These are phyloP conservation scores for Notholithocarpus densiflorus DNA, from an alignment of 306 rosid species.

Conservation along the genomic window DNA sequence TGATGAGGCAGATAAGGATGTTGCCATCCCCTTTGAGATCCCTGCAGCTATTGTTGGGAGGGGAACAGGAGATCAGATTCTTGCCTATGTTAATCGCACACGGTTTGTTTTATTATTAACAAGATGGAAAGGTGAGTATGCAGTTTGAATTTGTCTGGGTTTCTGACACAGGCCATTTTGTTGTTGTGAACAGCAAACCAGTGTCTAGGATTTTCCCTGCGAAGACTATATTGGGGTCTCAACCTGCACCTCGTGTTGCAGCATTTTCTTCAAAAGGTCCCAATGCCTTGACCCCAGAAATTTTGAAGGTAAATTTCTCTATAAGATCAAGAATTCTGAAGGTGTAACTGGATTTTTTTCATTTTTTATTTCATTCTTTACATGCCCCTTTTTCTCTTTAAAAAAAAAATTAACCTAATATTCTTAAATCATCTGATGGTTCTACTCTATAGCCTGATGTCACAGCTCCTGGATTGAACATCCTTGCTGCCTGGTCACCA, in stretches of 20 bases:
- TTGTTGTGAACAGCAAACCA: conserved; percentile 39
- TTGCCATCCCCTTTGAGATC: conserved; percentile 64
- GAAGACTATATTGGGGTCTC: conserved; percentile 54
- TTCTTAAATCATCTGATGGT: conserved; percentile 15
- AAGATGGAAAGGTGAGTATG: conserved; percentile 8
- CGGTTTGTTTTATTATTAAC: conserved; percentile 38
- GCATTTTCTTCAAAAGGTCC: conserved; percentile 88
- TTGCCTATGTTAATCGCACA: conserved; percentile 49
- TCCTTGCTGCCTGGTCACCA: conserved; percentile 86
- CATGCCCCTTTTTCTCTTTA: background rate
- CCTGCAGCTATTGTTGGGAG: conserved; percentile 68
- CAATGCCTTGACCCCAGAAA: conserved; percentile 68
- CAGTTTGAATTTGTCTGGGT: conserved; percentile 3
- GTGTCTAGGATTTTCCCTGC: conserved; percentile 52
- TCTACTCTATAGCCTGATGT: conserved; percentile 65
- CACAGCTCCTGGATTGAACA: conserved; percentile 77
- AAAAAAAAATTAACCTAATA: background rate
- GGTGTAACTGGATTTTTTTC: background rate
- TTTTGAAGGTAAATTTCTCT: conserved; percentile 61
- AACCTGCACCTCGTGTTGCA: conserved; percentile 73
- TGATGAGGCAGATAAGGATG: conserved; percentile 49
- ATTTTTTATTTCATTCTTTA: no score
- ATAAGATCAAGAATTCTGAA: background rate
- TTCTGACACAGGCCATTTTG: conserved; percentile 25
- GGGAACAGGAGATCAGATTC: conserved; percentile 39